Base-by-base conservation (phyloP, 2,329 filamentous ascomycete genomes). In the Ramularia endophylla region DNA sequence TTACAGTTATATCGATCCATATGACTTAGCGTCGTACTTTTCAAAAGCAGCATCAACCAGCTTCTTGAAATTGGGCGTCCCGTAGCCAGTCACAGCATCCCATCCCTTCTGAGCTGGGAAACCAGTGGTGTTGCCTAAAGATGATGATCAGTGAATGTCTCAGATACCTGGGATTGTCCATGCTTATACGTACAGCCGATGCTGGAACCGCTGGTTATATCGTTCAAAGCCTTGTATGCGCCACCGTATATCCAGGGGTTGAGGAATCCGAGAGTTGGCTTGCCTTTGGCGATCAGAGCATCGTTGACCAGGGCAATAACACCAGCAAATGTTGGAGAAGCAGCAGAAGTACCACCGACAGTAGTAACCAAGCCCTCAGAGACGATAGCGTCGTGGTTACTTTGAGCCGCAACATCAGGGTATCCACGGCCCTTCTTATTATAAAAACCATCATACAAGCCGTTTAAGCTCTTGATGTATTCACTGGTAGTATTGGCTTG, bases 261-360 rank as follows among this genome's bases (percentile, higher is more conserved):
- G 33, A 81, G 44, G 63, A 77, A 80, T 0, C 78, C 78, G 33
- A 80, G 60, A 0, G 66, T 56, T 0, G 70, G 57, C 56, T 74
- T 70, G 4, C 73, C 72, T 3, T 59, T 62, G 0, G 68, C 63
- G 20, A 81, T 57, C 20, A 77, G 65, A 1, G 74, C 77, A 53
- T 83, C 79, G 51, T 84, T 84, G 44, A 84, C 64, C 5, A 84
- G 67, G 2, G 74, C 66, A 32, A 85, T 65, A 36, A 84, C 66
- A 8, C 68, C 74, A 1, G 75, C 73, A 25, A 78, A 75, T 0
- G 76, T 65, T 0, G 82, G 82, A 1, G 74, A 63, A 0, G 78
- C 72, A 18, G 76, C 74, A n/a, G 69, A 73, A 1, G 56, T 58
- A 11, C 76, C 75, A n/a, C 68, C 70, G 4, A 58, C 54, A 4